Conservation (phyloP, 2,329 filamentous ascomycete genomes). For the Chrysoporthe austroafricana region DNA sequence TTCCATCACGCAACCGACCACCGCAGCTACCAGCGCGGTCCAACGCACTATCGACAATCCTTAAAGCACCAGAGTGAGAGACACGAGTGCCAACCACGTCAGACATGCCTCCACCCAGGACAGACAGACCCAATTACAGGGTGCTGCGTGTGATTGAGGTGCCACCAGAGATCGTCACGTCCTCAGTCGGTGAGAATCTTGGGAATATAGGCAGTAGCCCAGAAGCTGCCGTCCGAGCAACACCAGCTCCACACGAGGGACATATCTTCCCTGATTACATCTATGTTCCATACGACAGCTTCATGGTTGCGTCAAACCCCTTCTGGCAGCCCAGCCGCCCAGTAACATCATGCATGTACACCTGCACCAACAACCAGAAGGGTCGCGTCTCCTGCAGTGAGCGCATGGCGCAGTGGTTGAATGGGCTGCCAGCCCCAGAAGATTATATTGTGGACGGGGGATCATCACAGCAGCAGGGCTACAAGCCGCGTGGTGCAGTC, state of each 20-base stretch:
- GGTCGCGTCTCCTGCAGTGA: slow-evolving; percentile 9
- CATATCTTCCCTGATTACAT: slow-evolving; percentile 23
- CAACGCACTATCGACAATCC: background rate
- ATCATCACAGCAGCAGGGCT: background rate
- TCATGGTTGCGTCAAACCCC: slow-evolving; percentile 9
- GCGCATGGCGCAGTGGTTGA: slow-evolving; percentile 18
- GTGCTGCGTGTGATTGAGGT: slow-evolving; percentile 5
- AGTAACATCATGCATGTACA: slow-evolving; percentile 17
- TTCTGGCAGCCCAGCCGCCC: slow-evolving; percentile 14
- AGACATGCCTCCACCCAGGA: slow-evolving; percentile 1
- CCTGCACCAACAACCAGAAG: background rate
- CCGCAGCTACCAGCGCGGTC: background rate
- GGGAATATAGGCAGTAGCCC: background rate
- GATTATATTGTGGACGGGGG: background rate
- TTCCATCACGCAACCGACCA: background rate
- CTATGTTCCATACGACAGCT: slow-evolving; percentile 11
- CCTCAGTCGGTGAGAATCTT: background rate
- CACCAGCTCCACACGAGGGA: background rate
- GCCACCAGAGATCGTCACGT: background rate
- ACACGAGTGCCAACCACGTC: background rate
- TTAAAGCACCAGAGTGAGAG: background rate
- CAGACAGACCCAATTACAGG: slow-evolving; percentile 1
- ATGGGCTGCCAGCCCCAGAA: slow-evolving; percentile 11
- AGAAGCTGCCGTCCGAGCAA: background rate
- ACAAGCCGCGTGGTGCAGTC: background rate